Base-by-base conservation (phyloP, 306 rosid genomes). In the Notholithocarpus densiflorus region DNA sequence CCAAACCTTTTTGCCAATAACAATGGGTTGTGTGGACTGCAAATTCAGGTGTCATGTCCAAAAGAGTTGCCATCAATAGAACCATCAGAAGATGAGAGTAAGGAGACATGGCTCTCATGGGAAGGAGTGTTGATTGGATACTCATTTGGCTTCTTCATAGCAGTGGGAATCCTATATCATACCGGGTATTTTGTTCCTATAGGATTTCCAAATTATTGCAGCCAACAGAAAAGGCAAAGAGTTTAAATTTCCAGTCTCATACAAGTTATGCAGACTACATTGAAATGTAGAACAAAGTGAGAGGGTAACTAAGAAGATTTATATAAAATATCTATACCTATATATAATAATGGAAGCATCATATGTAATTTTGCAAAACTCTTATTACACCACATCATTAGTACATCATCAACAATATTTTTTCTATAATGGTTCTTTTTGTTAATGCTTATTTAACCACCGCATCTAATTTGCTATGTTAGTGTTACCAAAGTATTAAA, bases 1-100 rank as follows among this genome's bases (percentile, higher is more conserved):
- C 72, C 65, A 20, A 68, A 55, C 72, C n/a, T 54, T 26, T 82
- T 64, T 65, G 82, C 85, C 75, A 82, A 73, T 72, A 82, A 82
- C 37, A 77, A 72, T 18, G 85, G 79, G 3, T 66, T 77, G 37
- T 77, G 85, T 56, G 82, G 82, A 72, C 55, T 72, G 77, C 82
- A 82, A 56, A 82, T 82, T 68, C 75, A 27, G 1, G 23, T 72
- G 27, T 55, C 54, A 2, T 82, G 85, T 72, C 26, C 71, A 4
- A 75, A 82, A 62, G 61, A 77, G 12, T 12, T 24, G 56, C 69
- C 18, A 37, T 75, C 82, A n/a, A 27, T 56, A 20, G 4, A 61
- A 18, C 56, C 18, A 15, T n/a, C 15, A 18, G 19, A 3, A 13
- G 51, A 5, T 37, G 48, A 77, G 80, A 55, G 15, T 31, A 12